Evolutionary conservation across 139 green algal genomes (phyloP).

Genomic region (Chlorella sorokiniana): DNA sequence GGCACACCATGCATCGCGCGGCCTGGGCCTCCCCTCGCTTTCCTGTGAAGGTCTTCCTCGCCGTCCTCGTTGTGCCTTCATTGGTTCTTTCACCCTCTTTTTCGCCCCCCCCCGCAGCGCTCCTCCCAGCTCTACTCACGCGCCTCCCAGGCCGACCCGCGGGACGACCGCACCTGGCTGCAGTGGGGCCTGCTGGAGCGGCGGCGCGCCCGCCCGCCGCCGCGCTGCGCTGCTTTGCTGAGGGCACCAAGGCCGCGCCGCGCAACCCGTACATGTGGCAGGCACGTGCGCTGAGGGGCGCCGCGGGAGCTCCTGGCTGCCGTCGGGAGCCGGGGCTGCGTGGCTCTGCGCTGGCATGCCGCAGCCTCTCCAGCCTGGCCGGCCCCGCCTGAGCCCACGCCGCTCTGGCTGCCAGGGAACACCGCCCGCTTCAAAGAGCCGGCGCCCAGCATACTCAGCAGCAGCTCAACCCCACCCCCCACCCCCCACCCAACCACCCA

Average conservation of each 20-base stretch:
- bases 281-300: conserved; percentile 12
- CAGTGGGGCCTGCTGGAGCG: conserved; percentile 75
- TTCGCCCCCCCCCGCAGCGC: background rate
- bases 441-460: too few species aligned
- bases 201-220: conserved; percentile 42
- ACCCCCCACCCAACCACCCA: too few species aligned
- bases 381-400: too few species aligned
- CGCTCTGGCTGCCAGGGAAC: too few species aligned
- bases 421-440: too few species aligned
- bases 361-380: too few species aligned
- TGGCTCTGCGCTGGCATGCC: background rate
- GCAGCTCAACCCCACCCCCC: background rate
- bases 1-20: too few species aligned
- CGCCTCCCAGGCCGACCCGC: conserved; percentile 22
- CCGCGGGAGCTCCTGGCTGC: background rate
- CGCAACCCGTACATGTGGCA: conserved; percentile 72
- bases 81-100: background rate
- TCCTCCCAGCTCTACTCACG: conserved; percentile 40
- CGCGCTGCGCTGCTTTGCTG: conserved; percentile 59
- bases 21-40: too few species aligned
- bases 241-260: conserved; percentile 51
- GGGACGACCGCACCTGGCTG: conserved; percentile 71
- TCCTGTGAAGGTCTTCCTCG: background rate
- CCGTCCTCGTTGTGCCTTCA: background rate
- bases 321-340: background rate